Base-by-base conservation (phyloP, 176 grass and related monocot genomes). In the Tuctoria greenei region DNA sequence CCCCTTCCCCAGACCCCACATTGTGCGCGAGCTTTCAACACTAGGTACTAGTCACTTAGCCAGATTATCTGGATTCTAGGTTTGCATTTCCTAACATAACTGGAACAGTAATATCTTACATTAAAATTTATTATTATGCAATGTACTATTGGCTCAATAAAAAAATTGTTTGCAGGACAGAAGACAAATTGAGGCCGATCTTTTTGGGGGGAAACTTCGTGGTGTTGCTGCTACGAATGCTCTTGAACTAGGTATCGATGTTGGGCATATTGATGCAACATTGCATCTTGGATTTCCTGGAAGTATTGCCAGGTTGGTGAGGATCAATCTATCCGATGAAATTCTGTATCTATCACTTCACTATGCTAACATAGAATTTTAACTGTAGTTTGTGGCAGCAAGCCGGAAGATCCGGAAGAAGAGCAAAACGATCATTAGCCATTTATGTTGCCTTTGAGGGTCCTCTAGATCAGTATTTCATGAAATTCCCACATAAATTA, bases 281-380 rank as follows among this genome's bases (percentile, higher is more conserved):
- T 89, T 97, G 41, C 95, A 97, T 89, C 95, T 97, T 72, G 95
- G 95, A 71, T 97, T 97, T 89, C 95, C 91, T 83, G 91, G 95
- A 66, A 93, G 83, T 83, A 67, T 97, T 91, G 86, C 95, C 13
- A 97, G 95, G 95, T 97, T 66, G 20, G 63, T 59, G 76, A 44
- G 20, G 60, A 71, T 57, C 44, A 20, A 60, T 38, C 35, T 41
- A 3, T 61, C 20, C 4, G 9, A 56, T 81, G 37, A 18, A 86
- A 41, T 27, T 36, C 4, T 72, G 21, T 63, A 50, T 69, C 73
- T 84, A 38, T 64, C 43, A 43, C 26, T 75, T 54, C 44, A 72
- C 17, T 20, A 50, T 63, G 37, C 70, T 78, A 85, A 41, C 75
- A 50, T 16, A 81, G 12, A 74, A 42, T 76, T 83, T 70, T 66